Base-by-base conservation (phyloP, 2,329 filamentous ascomycete species). In the Simplicillium aogashimaense region DNA sequence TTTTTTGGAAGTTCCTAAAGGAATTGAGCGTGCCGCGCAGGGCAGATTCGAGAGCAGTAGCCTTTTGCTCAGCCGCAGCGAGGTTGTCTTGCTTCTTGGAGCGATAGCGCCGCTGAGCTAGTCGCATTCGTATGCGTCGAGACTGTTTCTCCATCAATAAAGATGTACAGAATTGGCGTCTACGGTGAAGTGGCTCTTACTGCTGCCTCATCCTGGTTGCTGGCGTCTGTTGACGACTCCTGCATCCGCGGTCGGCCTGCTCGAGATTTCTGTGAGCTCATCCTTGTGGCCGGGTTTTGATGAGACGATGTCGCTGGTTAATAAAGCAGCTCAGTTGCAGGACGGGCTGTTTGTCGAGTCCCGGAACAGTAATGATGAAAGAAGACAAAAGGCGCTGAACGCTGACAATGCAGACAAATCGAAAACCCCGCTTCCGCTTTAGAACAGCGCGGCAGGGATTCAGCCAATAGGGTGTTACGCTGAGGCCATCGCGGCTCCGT, bases 61-160 rank as follows among this genome's bases (percentile, higher is more conserved):
- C 36, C 20, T 43, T 43, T 37, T 39, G 37, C 41, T 39, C 37
- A n/a, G 41, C 41, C 8, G 41, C 41, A 3, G 37, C 25, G 32
- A 43, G 37, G 12, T 32, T 25, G 37, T 39, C 41, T 18, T 39
- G 37, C 29, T 43, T 43, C 29, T 43, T 43, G 41, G 37, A 39
- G 29, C 41, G 41, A 25, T 43, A 43, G 11, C 33, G 28, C 29
- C 41, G 41, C 34, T 43, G 41, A 9, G 41, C 37, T 5, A 39
- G 41, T 15, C 41, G 36, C 41, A 43, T 43, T 3, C 41, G 37
- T 4, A 29, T 12, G 12, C 37, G 28, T 9, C 41, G 41, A 10
- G 28, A 39, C 41, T 43, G 29, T 15, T 20, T 7, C 13, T 29
- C 20, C 12, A 7, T 17, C 9, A 28, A 9, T 13, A 29, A 15